Base-by-base conservation (phyloP, 805 yeast genomes). In the Yarrowia bubula region DNA sequence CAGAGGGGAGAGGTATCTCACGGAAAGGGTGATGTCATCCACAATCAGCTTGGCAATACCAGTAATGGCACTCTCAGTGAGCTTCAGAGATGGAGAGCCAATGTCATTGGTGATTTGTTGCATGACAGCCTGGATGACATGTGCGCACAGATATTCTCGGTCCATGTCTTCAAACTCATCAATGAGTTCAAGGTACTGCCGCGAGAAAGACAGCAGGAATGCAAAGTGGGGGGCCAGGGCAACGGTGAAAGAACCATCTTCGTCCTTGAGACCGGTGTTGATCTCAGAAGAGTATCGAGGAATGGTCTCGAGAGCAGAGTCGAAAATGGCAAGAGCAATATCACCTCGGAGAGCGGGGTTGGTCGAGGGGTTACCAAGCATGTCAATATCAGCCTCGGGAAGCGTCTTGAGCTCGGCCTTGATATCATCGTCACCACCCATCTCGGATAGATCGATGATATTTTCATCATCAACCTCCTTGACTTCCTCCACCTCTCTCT, bases 361-460 rank as follows among this genome's bases (percentile, higher is more conserved):
- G 31, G 90, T 84, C 57, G 90, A 96, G n/a, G 88, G 86, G 68
- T 86, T 86, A 31, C 97, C 98, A 69, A 92, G 79, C 81, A 90
- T 86, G 71, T 86, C 87, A 79, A 90, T 81, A 72, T 92, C 95
- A 37, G 92, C 89, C 68, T 92, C 97, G 0, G 98, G 97, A 68
- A 92, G 80, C 62, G 83, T 82, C 65, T 86, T 85, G 72, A 92
- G 79, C 38, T 74, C 74, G 37, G 72, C 74, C 66, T 83, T 84
- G 68, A 85, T 85, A 11, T 80, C 81, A 60, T 86, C 90, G 28
- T 81, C 81, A 1, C 42, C 61, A 9, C 81, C 78, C 13, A 76
- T 70, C 8, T 78, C 80, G 33, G 85, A 86, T 31, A 81, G 77
- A 46, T 74, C 77, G 61, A 83, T 81, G 65, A 75, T 69, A 66